Evolutionary conservation across 2,329 filamentous ascomycete species (phyloP).

Genomic region (Xylariaceae sp.): DNA sequence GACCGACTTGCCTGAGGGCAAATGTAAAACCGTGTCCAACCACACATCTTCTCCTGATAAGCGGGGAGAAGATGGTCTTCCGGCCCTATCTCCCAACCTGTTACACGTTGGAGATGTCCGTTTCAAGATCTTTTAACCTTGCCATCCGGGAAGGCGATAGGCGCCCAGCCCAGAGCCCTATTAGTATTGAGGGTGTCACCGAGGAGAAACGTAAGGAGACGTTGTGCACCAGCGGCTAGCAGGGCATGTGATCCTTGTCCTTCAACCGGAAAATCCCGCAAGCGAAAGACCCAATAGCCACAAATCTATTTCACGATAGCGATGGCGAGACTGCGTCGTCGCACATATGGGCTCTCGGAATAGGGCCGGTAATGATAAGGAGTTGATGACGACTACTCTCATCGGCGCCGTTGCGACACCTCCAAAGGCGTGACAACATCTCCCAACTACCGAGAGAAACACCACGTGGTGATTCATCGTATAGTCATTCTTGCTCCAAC

Average conservation of each 20-base stretch:
- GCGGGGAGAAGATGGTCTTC: background rate
- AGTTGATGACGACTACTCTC: background rate
- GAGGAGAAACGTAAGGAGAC: background rate
- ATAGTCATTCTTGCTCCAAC: background rate
- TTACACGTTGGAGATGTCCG: background rate
- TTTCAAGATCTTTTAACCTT: background rate
- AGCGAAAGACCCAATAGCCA: background rate
- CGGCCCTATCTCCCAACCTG: background rate
- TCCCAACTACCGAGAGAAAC: background rate
- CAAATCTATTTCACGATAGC: background rate
- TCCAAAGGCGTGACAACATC: background rate
- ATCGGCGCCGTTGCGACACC: background rate
- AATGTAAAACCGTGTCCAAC: background rate
- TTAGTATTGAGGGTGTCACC: background rate
- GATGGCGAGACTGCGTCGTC: background rate
- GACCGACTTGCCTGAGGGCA: background rate
- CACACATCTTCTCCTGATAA: background rate
- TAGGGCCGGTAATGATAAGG: background rate
- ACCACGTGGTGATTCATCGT: constrained; percentile 1
- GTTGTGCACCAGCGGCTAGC: constrained; percentile 1
- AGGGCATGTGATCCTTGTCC: background rate
- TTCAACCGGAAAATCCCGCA: background rate
- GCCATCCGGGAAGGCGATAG: background rate
- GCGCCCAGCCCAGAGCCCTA: background rate
- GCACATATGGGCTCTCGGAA: background rate